Evolutionary conservation across 2,329 filamentous ascomycete species (phyloP).

Genomic region (Trichoderma pleuroti): DNA sequence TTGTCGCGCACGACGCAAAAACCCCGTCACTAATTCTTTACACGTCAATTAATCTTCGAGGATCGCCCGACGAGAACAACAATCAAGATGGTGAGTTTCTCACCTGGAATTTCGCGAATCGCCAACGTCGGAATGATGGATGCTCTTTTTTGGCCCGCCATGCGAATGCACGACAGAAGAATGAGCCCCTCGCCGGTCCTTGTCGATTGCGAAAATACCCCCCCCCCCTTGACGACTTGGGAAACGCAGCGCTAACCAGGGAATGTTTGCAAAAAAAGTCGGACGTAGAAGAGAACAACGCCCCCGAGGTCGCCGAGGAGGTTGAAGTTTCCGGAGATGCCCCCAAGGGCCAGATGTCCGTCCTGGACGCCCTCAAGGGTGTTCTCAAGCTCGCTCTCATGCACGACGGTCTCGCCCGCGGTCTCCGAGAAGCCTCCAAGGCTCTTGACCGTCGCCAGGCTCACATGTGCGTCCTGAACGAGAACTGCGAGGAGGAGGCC

Average conservation of each 20-base stretch:
- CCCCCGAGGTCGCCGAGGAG: constrained; percentile 79
- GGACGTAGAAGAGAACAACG: constrained; percentile 99
- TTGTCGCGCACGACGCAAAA: constrained; percentile 31
- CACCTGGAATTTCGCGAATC: neutral
- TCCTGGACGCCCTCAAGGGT: constrained; percentile 97
- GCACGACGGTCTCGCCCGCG: constrained; percentile 98
- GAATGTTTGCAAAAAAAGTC: constrained; percentile 58
- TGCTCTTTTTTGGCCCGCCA: neutral
- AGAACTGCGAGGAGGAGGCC: constrained; percentile 99
- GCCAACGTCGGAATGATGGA: neutral
- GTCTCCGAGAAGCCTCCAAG: constrained; percentile 97
- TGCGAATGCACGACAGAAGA: neutral
- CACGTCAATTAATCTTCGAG: constrained; percentile 57
- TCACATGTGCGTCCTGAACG: constrained; percentile 99
- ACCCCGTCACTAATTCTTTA: constrained; percentile 28
- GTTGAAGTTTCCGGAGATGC: constrained; percentile 95
- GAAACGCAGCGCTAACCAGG: constrained; percentile 24
- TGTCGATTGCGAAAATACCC: constrained; percentile 7
- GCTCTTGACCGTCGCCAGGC: constrained; percentile 97
- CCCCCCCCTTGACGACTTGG: constrained; percentile 9
- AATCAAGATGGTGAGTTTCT: constrained; percentile 58
- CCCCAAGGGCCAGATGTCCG: constrained; percentile 91
- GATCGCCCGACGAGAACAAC: constrained; percentile 60
- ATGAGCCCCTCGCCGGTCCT: constrained; percentile 15
- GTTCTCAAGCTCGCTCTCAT: constrained; percentile 98